Percentiles rank a stretch among this genome's conserved stretches.
phyloP scores from a whole-genome alignment of 169 alveolate species.

The Plasmodium sp. region DNA sequence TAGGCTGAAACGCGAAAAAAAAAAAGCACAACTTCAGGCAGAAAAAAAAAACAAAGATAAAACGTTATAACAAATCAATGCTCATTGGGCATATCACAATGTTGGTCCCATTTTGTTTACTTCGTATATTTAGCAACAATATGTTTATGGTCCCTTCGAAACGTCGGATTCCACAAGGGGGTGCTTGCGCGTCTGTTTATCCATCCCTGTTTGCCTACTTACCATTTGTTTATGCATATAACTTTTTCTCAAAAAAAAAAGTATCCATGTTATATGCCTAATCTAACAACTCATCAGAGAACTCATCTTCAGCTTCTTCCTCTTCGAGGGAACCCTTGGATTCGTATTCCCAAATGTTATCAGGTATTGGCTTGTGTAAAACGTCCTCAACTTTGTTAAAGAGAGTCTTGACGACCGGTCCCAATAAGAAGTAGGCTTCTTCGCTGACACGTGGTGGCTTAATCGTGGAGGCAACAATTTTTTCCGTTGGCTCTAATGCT shows the following conservation, averaged over 20 bases:
- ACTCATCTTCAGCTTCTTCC: slow-evolving; percentile 27
- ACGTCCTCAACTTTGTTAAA: slow-evolving; percentile 48
- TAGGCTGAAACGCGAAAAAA: neutral
- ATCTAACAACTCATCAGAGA: neutral
- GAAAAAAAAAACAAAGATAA: slow-evolving; percentile 31
- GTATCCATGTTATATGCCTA: neutral
- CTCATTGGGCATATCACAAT: neutral
- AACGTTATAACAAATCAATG: neutral
- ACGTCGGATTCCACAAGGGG: neutral
- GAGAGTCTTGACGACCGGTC: slow-evolving; percentile 3
- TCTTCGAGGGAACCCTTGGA: neutral
- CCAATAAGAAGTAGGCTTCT: neutral
- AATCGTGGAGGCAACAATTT: slow-evolving; percentile 24
- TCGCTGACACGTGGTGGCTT: slow-evolving; percentile 31
- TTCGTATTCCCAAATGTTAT: slow-evolving; percentile 44
- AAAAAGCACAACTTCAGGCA: neutral
- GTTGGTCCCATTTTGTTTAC: neutral
- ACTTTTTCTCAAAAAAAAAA: neutral
- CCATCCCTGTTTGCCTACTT: neutral
- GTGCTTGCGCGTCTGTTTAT: neutral
- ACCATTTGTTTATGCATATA: slow-evolving; percentile 8
- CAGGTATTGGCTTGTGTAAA: slow-evolving; percentile 16
- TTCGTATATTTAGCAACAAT: neutral
- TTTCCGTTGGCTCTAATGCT: slow-evolving; percentile 63
- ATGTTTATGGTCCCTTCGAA: slow-evolving; percentile 2